Base-by-base conservation (phyloP, 768 basidiomycete genomes). In the Amanita muscaria region DNA sequence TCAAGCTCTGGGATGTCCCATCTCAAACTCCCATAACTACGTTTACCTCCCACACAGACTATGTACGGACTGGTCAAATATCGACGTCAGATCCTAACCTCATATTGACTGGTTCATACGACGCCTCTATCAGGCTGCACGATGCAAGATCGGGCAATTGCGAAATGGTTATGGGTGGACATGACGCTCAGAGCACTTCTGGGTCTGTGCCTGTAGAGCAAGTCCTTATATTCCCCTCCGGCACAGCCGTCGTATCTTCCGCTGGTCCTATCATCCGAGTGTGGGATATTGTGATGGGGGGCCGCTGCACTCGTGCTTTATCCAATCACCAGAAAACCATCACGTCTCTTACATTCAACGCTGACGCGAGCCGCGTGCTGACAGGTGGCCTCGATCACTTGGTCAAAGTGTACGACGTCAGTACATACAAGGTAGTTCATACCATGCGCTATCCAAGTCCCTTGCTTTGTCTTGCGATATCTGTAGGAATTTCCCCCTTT, bases 241-340 rank as follows among this genome's bases (percentile, higher is more conserved):
- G 83, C 4, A 89, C 88, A 1, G 72, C 85, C 38, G 90, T 80
- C 0, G 55, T 98, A 19, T 89, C 91, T 5, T 77, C 89, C 4
- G 83, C 92, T 8, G 96, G 94, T 0, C 88, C 94, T 1, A 93
- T 98, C 48, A 67, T 98, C 41, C 79, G 91, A 16, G 80, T 90
- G 3, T 99, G 96, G 93, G 96, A 99, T 63, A 66, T 99, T 40
- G 82, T 93, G 15, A 86, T 88, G 0, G 90, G 90, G 10, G 90
- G 88, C 11, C 79, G 83, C 34, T 97, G 94, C 63, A 73, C 86
- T 3, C 77, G 87, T 37, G 94, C 96, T 8, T 59, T 98, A 50
- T 94, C 91, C 27, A 98, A 98, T 66, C 96, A 99, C 59, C 94
- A 98, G 65, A 99, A 99, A 67, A 92, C 96, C 2, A 78, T 99